Evolutionary conservation across 139 green algal genomes (phyloP).

Genomic region (Haematococcus lacustris): DNA sequence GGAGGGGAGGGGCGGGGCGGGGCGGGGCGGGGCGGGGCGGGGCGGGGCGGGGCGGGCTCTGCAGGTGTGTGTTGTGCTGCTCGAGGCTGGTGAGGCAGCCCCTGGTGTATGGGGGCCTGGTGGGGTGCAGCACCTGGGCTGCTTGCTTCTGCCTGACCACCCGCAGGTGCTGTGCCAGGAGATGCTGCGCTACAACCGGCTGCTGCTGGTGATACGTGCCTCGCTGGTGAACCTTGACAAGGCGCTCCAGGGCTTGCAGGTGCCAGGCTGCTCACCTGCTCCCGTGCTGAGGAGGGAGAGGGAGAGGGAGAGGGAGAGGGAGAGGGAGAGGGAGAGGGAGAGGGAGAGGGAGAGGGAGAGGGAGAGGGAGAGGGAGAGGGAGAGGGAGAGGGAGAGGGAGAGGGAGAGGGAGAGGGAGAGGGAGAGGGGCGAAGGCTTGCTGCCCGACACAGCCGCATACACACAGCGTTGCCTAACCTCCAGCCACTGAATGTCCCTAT

Average conservation of each 20-base stretch:
- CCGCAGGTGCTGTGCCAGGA: constrained; percentile 52
- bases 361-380: too few species aligned
- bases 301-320: neutral
- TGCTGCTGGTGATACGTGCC: constrained; percentile 44
- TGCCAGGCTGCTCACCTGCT: constrained; percentile 4
- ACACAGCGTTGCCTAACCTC: too few species aligned
- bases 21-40: neutral
- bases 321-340: neutral
- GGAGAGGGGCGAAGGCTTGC: too few species aligned
- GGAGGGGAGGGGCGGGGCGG: too few species aligned
- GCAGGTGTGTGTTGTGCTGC: neutral
- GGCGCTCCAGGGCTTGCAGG: constrained; percentile 51
- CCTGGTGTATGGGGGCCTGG: too few species aligned
- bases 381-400: too few species aligned
- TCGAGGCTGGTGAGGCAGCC: too few species aligned
- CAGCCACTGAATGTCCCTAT: too few species aligned
- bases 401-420: too few species aligned
- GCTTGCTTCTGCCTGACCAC: neutral
- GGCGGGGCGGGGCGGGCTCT: neutral
- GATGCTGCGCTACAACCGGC: constrained; percentile 69
- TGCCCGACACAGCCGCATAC: too few species aligned
- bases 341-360: too few species aligned
- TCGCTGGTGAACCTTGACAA: constrained; percentile 46
- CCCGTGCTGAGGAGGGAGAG: neutral
- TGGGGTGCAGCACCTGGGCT: too few species aligned